Evolutionary conservation across 2,329 filamentous ascomycete genomes (phyloP).

Genomic region (Endoconidiophora laricicola): DNA sequence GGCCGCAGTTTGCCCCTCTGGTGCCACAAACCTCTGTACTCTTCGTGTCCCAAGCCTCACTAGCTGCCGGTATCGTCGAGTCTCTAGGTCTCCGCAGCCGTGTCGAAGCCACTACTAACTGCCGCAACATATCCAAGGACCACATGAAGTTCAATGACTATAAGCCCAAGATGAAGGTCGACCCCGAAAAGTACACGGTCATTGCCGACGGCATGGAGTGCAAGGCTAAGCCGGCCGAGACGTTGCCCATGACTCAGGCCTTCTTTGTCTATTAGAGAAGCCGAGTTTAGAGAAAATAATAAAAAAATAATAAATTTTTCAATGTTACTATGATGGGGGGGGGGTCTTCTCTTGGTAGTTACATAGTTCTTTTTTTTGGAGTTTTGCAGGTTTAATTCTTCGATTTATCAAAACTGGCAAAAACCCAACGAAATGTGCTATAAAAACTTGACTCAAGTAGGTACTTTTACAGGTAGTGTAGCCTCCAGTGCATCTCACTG

Average conservation of each 20-base stretch:
- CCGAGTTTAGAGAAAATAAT: background rate
- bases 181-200: conserved; percentile 78
- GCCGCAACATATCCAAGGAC: conserved; percentile 57
- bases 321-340: too few species aligned
- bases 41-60: conserved; percentile 63
- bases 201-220: conserved; percentile 68
- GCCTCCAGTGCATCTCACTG: too few species aligned
- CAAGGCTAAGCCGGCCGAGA: conserved; percentile 52
- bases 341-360: background rate
- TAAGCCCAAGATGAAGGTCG: conserved; percentile 77
- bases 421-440: too few species aligned
- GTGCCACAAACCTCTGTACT: conserved; percentile 59
- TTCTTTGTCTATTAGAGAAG: conserved; percentile 53
- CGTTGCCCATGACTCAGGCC: conserved; percentile 58
- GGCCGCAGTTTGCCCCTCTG: conserved; percentile 70
- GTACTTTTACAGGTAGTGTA: too few species aligned
- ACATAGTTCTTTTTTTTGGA: background rate
- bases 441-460: too few species aligned
- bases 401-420: too few species aligned
- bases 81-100: conserved; percentile 63
- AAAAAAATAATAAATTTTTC: background rate
- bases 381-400: background rate
- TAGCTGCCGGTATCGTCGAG: conserved; percentile 49
- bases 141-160: conserved; percentile 83
- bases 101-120: conserved; percentile 62